These are phyloP conservation scores for Phialocephala sp. DNA, from an alignment of 2,329 filamentous ascomycete genomes.

Conservation along the genomic window DNA sequence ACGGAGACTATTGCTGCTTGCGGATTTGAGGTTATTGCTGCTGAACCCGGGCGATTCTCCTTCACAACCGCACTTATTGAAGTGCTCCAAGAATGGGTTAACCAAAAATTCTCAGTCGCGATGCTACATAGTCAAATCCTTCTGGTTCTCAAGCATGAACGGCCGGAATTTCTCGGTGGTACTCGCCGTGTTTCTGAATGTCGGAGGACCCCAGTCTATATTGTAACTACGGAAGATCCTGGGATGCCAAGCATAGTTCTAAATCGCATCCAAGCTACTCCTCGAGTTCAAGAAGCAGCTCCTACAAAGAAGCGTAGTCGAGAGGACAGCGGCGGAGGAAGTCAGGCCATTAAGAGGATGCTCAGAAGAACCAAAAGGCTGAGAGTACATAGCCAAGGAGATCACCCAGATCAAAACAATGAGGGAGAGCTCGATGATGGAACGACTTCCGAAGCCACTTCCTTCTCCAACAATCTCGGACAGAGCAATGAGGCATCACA, in stretches of 20 bases:
- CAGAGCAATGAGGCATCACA: not conserved
- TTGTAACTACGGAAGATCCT: constrained; percentile 22
- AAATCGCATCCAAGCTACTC: constrained; percentile 3
- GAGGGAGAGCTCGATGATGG: not conserved
- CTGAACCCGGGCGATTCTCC: constrained; percentile 26
- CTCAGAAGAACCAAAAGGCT: too few species aligned
- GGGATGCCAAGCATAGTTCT: constrained; percentile 23
- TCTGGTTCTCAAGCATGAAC: constrained; percentile 21
- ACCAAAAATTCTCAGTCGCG: constrained; percentile 31
- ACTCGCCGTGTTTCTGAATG: constrained; percentile 5
- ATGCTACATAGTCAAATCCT: constrained; percentile 35
- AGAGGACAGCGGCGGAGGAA: not conserved
- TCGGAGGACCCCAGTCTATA: constrained; percentile 24
- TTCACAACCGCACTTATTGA: constrained; percentile 33
- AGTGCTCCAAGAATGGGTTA: constrained; percentile 32
- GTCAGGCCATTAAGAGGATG: too few species aligned
- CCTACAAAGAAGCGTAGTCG: not conserved
- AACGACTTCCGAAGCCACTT: not conserved
- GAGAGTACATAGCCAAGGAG: too few species aligned
- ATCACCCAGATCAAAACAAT: too few species aligned
- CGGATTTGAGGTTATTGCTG: constrained; percentile 27
- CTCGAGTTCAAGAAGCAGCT: not conserved
- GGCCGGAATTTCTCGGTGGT: constrained; percentile 11
- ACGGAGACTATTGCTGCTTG: constrained; percentile 31
- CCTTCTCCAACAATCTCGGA: not conserved